A percentile compares a stretch with the other conserved stretches of the same genome.
Evolutionary conservation across 2,329 filamentous ascomycete species (phyloP).

Genomic region (Trichoderma pleuroti): DNA sequence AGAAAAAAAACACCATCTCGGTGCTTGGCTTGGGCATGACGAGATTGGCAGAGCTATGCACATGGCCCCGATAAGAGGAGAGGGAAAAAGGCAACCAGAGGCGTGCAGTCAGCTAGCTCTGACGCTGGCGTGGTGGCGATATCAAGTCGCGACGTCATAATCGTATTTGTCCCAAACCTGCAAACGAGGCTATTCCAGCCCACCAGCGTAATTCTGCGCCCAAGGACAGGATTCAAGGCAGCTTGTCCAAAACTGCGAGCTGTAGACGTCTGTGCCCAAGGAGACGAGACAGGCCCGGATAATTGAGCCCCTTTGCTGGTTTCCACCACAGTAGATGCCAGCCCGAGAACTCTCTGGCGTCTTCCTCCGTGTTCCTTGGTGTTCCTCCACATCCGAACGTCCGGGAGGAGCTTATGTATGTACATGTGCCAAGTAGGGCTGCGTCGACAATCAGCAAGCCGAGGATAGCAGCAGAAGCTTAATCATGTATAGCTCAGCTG

Average conservation of each 20-base stretch:
- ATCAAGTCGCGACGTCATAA: slow-evolving; percentile 15
- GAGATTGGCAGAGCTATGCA: neutral
- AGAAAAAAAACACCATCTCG: neutral
- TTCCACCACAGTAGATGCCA: neutral
- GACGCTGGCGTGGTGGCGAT: slow-evolving; percentile 15
- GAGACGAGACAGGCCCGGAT: neutral
- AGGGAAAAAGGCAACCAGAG: neutral
- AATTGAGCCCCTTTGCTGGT: neutral
- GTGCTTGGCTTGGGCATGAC: neutral
- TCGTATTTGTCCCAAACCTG: neutral
- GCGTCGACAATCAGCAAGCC: neutral
- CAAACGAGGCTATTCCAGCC: slow-evolving; percentile 17
- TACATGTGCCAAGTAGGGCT: neutral
- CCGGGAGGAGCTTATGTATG: slow-evolving; percentile 2
- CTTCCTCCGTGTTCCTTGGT: neutral
- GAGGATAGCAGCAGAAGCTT: neutral
- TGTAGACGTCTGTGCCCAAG: neutral
- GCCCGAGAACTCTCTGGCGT: neutral
- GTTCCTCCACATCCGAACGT: slow-evolving; percentile 2
- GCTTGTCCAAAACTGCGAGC: neutral
- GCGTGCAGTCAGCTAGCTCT: slow-evolving; percentile 6
- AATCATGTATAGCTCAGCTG: neutral
- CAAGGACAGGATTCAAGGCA: neutral
- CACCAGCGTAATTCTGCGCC: slow-evolving; percentile 10
- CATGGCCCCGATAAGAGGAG: neutral